Conservation (phyloP, 2,329 filamentous ascomycete species). For the Zymoseptoria pseudotritici region DNA sequence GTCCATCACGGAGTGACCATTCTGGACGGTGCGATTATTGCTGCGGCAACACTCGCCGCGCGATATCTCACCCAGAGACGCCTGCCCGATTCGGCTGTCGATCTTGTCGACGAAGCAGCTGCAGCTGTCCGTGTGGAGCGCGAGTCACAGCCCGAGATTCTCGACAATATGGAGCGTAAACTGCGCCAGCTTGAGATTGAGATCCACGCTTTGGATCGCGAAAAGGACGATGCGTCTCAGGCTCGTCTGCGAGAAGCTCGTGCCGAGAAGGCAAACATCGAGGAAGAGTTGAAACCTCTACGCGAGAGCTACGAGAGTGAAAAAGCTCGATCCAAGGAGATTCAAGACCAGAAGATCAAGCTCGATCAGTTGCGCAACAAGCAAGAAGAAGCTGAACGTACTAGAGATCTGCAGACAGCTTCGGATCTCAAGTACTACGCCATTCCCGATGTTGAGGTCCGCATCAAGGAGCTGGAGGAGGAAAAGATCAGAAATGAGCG, state of each 20-base stretch:
- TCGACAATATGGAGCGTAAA: slow-evolving; percentile 88
- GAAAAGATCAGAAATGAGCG: slow-evolving; percentile 76
- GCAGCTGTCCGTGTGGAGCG: slow-evolving; percentile 92
- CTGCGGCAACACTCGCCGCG: slow-evolving; percentile 82
- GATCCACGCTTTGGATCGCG: slow-evolving; percentile 87
- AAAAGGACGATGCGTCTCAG: slow-evolving; percentile 90
- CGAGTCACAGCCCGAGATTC: slow-evolving; percentile 91
- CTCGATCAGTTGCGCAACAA: slow-evolving; percentile 87
- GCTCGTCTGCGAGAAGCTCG: slow-evolving; percentile 73
- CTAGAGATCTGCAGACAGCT: slow-evolving; percentile 74
- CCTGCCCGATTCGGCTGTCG: slow-evolving; percentile 92
- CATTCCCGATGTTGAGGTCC: slow-evolving; percentile 79
- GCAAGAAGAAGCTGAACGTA: slow-evolving; percentile 84
- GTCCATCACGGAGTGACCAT: slow-evolving; percentile 98
- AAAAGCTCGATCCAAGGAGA: slow-evolving; percentile 57
- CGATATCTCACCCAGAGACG: slow-evolving; percentile 86
- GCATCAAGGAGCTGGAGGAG: slow-evolving; percentile 73
- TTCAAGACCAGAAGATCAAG: slow-evolving; percentile 75
- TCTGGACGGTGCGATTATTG: slow-evolving; percentile 84
- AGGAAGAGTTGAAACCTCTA: slow-evolving; percentile 84
- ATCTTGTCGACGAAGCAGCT: slow-evolving; percentile 91
- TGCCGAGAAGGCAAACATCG: slow-evolving; percentile 86
- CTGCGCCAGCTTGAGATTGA: slow-evolving; percentile 91
- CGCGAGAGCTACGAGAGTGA: slow-evolving; percentile 94
- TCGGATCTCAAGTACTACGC: slow-evolving; percentile 96